Evolutionary conservation across 2,329 filamentous ascomycete species (phyloP).

Genomic region (Mycosphaerella sp.): DNA sequence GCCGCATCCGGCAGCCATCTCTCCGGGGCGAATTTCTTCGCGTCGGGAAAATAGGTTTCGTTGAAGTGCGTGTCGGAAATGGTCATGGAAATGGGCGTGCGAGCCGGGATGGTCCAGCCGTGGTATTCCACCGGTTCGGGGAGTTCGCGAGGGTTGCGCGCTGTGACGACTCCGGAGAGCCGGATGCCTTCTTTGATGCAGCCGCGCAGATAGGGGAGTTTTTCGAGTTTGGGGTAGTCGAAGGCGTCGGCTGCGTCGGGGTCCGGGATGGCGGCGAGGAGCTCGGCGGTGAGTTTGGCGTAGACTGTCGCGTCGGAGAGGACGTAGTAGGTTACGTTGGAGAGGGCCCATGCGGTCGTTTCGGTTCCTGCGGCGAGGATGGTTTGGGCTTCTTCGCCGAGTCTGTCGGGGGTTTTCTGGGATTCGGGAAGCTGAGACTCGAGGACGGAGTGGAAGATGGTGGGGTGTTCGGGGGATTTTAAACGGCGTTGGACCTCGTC

Average conservation of each 20-base stretch:
- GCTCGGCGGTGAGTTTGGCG: not conserved
- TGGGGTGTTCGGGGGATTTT: not conserved
- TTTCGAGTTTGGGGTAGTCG: not conserved
- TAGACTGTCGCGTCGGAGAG: not conserved
- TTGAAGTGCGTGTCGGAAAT: conserved; percentile 1
- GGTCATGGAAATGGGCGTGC: conserved; percentile 10
- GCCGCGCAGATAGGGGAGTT: not conserved
- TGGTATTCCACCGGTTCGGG: conserved; percentile 9
- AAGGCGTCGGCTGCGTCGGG: not conserved
- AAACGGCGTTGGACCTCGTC: not conserved
- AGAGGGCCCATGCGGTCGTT: conserved; percentile 8
- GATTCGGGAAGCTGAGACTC: conserved; percentile 1
- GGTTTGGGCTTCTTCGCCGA: conserved; percentile 12
- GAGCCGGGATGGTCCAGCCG: conserved; percentile 12
- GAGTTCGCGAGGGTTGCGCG: not conserved
- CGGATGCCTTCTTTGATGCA: not conserved
- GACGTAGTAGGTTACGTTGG: not conserved
- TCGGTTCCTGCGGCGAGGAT: conserved; percentile 14
- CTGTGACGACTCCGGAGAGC: not conserved
- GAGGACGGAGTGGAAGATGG: conserved; percentile 14
- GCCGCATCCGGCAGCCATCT: too few relatives aligned
- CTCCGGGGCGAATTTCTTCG: conserved; percentile 3
- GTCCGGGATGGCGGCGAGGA: not conserved
- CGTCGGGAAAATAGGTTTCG: conserved; percentile 1
- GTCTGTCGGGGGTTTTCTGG: conserved; percentile 3